Evolutionary conservation across 1,284 basidiomycete genomes (phyloP), one percentile per base, ranked within the genome.

Genomic region (Sporisorium sorghi): DNA sequence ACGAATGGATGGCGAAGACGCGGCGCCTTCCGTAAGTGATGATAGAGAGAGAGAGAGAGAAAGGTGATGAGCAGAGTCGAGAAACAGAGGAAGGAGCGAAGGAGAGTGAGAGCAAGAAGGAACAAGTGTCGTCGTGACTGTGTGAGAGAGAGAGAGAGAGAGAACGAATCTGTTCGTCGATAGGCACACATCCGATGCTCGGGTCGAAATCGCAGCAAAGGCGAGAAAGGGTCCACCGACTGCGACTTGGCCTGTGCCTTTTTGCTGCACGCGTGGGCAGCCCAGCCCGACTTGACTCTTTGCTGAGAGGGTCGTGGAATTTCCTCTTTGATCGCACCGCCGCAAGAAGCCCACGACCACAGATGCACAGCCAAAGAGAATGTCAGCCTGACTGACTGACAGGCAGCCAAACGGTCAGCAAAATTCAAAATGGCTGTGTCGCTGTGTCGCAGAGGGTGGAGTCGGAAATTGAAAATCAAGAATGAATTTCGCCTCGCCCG

Each of bases 391-490:
- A 28, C 19, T n/a, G n/a, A n/a, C n/a, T n/a, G n/a, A n/a, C n/a
- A 15, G 23, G 23, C 43, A 44, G 43, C 12, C 15, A 28, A 26
- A 46, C 23, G 15, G 23, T 26, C 26, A 46, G 44, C 46, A 47
- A 40, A 40, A 37, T 30, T 9, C 28, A 30, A 5, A 30, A 9
- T 30, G 28, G 28, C 40, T 23, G 40, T 11, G n/a, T 47, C 26
- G 46, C 46, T 47, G 46, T 47, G 46, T 30, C 44, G 15, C 28
- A 28, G 17, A 24, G n/a, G 26, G 44, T 46, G 17, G 46, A 47
- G 26, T 47, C 28, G 46, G 28, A 21, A 49, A 35, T 24, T 23
- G 21, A 49, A 35, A 49, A 15, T 23, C 2, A 48, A 32, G 47
- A 35, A 19, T 32, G 37, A 40, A n/a, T n/a, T n/a, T n/a, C n/a